Conservation (phyloP, 2,329 filamentous ascomycete species). For the Claviceps cyperi region DNA sequence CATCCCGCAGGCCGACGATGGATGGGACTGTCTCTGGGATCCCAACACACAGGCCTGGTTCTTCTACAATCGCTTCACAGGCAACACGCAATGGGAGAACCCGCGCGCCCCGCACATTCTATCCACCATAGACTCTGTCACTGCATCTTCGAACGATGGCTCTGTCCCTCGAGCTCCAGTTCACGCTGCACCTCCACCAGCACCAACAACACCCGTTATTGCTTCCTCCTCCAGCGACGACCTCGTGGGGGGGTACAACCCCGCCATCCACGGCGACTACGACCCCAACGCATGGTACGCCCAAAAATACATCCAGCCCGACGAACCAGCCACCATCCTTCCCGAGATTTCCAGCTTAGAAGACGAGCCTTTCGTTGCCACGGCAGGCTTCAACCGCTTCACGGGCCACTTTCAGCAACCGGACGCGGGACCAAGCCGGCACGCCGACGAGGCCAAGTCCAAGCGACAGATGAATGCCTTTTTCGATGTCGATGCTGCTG, state of each 20-base stretch:
- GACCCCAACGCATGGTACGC: slow-evolving; percentile 95
- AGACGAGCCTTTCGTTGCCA: slow-evolving; percentile 45
- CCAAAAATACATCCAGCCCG: slow-evolving; percentile 32
- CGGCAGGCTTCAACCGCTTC: slow-evolving; percentile 78
- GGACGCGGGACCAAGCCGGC: slow-evolving; percentile 55
- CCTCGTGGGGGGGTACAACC: slow-evolving; percentile 72
- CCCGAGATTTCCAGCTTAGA: slow-evolving; percentile 20
- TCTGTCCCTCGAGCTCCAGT: slow-evolving; percentile 13
- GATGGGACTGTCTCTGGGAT: slow-evolving; percentile 76
- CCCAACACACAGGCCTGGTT: slow-evolving; percentile 53
- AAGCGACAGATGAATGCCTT: slow-evolving; percentile 81
- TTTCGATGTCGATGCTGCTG: slow-evolving; percentile 90
- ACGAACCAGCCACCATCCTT: slow-evolving; percentile 17
- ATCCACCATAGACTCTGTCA: background rate
- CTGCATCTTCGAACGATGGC: slow-evolving; percentile 13
- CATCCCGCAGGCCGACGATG: slow-evolving; percentile 43
- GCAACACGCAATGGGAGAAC: slow-evolving; percentile 70
- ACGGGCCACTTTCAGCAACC: slow-evolving; percentile 68
- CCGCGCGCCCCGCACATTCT: slow-evolving; percentile 46
- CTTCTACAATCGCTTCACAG: slow-evolving; percentile 72
- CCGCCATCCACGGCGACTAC: slow-evolving; percentile 90
- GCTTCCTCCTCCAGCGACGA: slow-evolving; percentile 20
- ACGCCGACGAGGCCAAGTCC: slow-evolving; percentile 79
- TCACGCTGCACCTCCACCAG: slow-evolving; percentile 11
- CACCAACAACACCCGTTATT: slow-evolving; percentile 11